phyloP scores from a whole-genome alignment of 345 rosid genomes.

The Corchorus olitorius region DNA sequence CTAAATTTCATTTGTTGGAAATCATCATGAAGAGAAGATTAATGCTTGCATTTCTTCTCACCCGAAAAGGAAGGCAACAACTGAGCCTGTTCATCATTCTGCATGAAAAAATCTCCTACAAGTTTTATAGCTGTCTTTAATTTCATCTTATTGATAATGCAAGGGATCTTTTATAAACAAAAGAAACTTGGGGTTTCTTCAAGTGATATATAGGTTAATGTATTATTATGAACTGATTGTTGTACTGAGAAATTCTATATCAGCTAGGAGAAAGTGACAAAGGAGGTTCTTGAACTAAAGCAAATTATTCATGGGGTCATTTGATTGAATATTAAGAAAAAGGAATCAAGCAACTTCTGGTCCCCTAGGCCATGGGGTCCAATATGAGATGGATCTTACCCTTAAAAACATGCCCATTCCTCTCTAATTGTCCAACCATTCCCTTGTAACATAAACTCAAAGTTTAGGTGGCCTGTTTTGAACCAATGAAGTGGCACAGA shows the following conservation, averaged over 20 bases:
- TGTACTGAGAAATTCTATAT: not conserved
- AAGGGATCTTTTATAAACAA: not conserved
- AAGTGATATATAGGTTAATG: not conserved
- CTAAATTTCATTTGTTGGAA: constrained; percentile 19
- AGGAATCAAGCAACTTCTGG: constrained; percentile 29
- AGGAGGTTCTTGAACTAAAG: not conserved
- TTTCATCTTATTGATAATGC: not conserved
- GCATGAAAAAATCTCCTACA: constrained; percentile 13
- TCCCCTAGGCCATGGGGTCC: constrained; percentile 40
- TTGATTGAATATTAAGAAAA: not conserved
- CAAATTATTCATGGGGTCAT: constrained; percentile 1
- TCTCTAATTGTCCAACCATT: constrained; percentile 21
- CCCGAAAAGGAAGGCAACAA: constrained; percentile 33
- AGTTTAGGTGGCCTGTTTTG: constrained; percentile 28
- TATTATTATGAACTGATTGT: not conserved
- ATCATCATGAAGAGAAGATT: constrained; percentile 26
- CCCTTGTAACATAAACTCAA: constrained; percentile 4
- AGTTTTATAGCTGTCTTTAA: not conserved
- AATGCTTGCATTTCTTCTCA: not conserved
- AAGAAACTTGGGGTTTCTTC: not conserved
- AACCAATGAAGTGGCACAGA: constrained; percentile 18
- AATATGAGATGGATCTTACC: constrained; percentile 21
- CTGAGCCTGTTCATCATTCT: constrained; percentile 34
- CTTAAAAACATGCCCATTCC: constrained; percentile 19
- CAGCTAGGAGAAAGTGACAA: not conserved